Percentiles rank a stretch among this genome's conserved stretches.
Conservation (phyloP, 2,329 filamentous ascomycete species). For the Macroventuria anomochaeta region DNA sequence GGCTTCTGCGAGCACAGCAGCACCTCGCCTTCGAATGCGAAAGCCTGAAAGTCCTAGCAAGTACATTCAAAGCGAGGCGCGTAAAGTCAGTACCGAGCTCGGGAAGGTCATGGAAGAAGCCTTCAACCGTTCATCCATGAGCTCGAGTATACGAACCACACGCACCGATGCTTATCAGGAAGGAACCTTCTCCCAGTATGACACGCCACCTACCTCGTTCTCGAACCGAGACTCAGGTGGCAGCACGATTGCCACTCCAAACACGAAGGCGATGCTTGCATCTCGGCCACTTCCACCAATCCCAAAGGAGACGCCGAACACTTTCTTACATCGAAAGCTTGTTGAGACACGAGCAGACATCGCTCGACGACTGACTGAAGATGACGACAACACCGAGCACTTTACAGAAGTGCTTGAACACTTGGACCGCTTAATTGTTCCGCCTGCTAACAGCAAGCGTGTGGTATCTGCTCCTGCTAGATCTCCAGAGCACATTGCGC, state of each 20-base stretch:
- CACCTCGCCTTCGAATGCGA: slow-evolving; percentile 39
- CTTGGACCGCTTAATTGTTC: slow-evolving; percentile 63
- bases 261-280: slow-evolving; percentile 38
- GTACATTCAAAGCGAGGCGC: slow-evolving; percentile 75
- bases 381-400: slow-evolving; percentile 56
- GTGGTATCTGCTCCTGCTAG: slow-evolving; percentile 54
- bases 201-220: slow-evolving; percentile 61
- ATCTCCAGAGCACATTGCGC: slow-evolving; percentile 38
- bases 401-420: slow-evolving; percentile 67
- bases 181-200: slow-evolving; percentile 51
- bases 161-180: slow-evolving; percentile 22
- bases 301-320: slow-evolving; percentile 57
- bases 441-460: slow-evolving; percentile 50
- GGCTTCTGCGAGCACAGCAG: slow-evolving; percentile 32
- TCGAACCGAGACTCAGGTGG: slow-evolving; percentile 50
- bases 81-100: slow-evolving; percentile 83
- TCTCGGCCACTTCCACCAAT: slow-evolving; percentile 55
- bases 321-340: slow-evolving; percentile 62
- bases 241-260: slow-evolving; percentile 37
- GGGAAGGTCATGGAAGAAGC: slow-evolving; percentile 92
- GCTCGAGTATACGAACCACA: slow-evolving; percentile 58
- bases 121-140: slow-evolving; percentile 73
- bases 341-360: slow-evolving; percentile 65
- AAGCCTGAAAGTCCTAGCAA: slow-evolving; percentile 57
- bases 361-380: slow-evolving; percentile 58